Base-by-base conservation (phyloP, 352 stramenopile genomes). In the Globisporangium splendens region DNA sequence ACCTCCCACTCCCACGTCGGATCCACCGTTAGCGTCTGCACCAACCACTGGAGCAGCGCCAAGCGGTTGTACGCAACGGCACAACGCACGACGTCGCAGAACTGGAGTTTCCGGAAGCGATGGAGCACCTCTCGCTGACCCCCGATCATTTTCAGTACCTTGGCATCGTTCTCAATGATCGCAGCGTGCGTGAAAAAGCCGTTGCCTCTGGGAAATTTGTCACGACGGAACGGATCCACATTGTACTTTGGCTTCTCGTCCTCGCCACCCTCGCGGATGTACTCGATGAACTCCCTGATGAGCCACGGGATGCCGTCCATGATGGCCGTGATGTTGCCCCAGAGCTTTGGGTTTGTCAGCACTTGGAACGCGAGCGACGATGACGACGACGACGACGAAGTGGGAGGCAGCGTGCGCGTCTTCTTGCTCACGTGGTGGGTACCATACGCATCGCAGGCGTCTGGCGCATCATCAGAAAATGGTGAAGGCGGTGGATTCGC, bases 171-270 rank as follows among this genome's bases (percentile, higher is more conserved):
- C 48, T 62, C 55, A 17, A 62, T 20, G 33, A 62, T 21, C 46
- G 47, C 55, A 2, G 55, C 20, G 47, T 62, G 55, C 38, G 55
- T 38, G 4, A 62, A 13, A 22, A 62, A 62, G 35, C 55, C 55
- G 24, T 39, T 17, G n/a, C 13, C 17, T 12, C 50, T 51, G 3
- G 55, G 55, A 46, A 56, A 62, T 33, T 49, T 55, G 35, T 49
- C 46, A 18, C 46, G 55, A 8, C 50, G 55, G 55, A 62, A 62
- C 18, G 35, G 55, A 22, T 62, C 55, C 12, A 62, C 55, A 8
- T 62, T 54, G 55, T 62, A 62, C 18, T 48, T 62, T 15, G 55
- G 55, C 14, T 55, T 31, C 24, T 31, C 24, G 24, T 31, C 24
- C 24, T 31, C 24, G 2, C 24, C 24, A 7, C 24, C 24, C 7